Percentiles rank a stretch among this genome's conserved stretches.
phyloP scores from a whole-genome alignment of 2,329 filamentous ascomycete species.

The Ophiocordyceps robertsii region DNA sequence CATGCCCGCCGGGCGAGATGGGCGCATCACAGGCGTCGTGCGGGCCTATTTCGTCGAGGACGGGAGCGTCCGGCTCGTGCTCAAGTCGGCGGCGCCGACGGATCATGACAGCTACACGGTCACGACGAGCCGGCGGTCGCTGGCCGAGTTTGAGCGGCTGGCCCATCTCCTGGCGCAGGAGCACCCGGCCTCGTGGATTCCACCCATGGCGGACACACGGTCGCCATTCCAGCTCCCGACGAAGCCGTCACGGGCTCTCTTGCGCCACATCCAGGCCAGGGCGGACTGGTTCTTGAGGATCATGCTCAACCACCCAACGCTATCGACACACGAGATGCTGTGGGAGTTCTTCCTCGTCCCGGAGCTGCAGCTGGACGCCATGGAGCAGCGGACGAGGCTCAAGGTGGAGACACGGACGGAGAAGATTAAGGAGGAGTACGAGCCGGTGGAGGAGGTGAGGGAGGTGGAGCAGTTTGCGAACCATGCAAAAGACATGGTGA shows the following conservation, averaged over 20 bases:
- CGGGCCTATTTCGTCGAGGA: slow-evolving; percentile 96
- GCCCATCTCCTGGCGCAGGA: slow-evolving; percentile 73
- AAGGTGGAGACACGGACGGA: slow-evolving; percentile 77
- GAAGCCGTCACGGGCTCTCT: slow-evolving; percentile 72
- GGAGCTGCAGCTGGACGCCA: slow-evolving; percentile 79
- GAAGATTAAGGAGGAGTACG: slow-evolving; percentile 77
- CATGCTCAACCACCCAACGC: slow-evolving; percentile 78
- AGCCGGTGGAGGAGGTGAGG: slow-evolving; percentile 67
- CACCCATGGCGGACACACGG: slow-evolving; percentile 60
- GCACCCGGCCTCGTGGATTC: slow-evolving; percentile 92
- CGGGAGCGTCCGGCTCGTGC: slow-evolving; percentile 77
- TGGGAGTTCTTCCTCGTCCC: slow-evolving; percentile 99
- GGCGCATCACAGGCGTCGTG: slow-evolving; percentile 82
- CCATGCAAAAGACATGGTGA: slow-evolving; percentile 80
- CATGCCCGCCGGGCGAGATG: slow-evolving; percentile 55
- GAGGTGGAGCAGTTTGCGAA: slow-evolving; percentile 91
- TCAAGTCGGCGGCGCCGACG: slow-evolving; percentile 88
- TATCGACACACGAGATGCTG: slow-evolving; percentile 88
- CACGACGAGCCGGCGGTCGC: slow-evolving; percentile 80
- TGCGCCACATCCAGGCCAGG: slow-evolving; percentile 76
- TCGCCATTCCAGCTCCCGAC: slow-evolving; percentile 90
- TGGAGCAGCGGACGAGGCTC: slow-evolving; percentile 73
- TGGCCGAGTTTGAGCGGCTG: slow-evolving; percentile 84
- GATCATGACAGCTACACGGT: slow-evolving; percentile 75
- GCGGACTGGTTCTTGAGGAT: slow-evolving; percentile 83